Base-by-base conservation (phyloP, 345 rosid genomes). In the Populus deltoides region DNA sequence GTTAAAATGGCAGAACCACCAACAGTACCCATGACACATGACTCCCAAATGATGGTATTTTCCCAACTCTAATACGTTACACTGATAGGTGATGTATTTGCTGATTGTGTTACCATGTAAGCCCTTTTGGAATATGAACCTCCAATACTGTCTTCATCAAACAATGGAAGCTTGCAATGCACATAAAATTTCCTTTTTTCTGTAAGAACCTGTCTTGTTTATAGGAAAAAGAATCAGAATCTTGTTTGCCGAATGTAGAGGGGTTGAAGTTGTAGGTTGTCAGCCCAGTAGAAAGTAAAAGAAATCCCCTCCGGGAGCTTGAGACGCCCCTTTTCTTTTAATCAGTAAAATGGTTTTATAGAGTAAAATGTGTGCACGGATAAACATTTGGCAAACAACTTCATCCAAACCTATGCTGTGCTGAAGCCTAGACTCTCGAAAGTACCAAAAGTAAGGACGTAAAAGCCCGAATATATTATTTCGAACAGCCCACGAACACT, bases 31-130 rank as follows among this genome's bases (percentile, higher is more conserved):
- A 74, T 22, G 25, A n/a, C 38, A 3, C 43, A 57, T 43, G 55
- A 74, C 61, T 59, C 68, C 59, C 62, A 59, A 31, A 39, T 15
- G 17, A 8, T 6, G 75, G 66, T 75, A 80, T 70, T 70, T 75
- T 71, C 62, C 39, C 29, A 22, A 41, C n/a, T 53, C 59, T 6
- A 8, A 53, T 53, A n/a, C n/a, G 22, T 53, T 53, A 18, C 59
- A 53, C 59, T 53, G 24, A 20, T 53, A 20, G 24, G 24, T 18
- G 49, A 43, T 12, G 49, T 9, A 12, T 43, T 43, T 47, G 51
- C 51, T 13, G 24, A 2, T 55, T 22, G 11, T 55, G n/a, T 20
- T 22, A 55, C 74, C 25, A 49, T 29, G 20, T 8, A 61, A 49
- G n/a, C 47, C 71, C 72, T 49, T 18, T 25, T 75, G 45, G 31